A percentile compares a stretch with the other conserved stretches of the same genome.
Conservation (phyloP, 768 basidiomycete genomes). For the Suillus subaureus region DNA sequence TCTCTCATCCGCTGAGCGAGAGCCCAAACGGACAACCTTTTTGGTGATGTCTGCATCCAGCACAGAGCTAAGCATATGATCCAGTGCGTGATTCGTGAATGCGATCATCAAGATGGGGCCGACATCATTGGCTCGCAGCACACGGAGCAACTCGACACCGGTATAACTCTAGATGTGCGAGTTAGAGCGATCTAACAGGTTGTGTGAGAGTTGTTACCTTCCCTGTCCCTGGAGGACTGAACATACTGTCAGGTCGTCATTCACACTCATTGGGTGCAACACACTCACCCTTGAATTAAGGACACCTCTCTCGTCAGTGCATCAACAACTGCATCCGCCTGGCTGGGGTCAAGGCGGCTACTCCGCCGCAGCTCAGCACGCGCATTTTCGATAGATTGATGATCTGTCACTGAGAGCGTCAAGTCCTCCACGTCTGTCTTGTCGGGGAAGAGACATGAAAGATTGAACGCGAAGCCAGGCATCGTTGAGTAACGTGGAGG, state of each 20-base stretch:
- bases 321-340: constrained; percentile 69
- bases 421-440: constrained; percentile 42
- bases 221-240: constrained; percentile 77
- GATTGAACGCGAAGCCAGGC: constrained; percentile 58
- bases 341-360: constrained; percentile 69
- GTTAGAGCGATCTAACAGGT: neutral
- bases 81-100: constrained; percentile 80
- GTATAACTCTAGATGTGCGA: constrained; percentile 53
- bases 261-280: neutral
- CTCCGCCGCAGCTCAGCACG: constrained; percentile 44
- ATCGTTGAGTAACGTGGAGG: constrained; percentile 57
- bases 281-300: constrained; percentile 69
- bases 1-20: constrained; percentile 60
- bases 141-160: constrained; percentile 67
- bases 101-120: constrained; percentile 60
- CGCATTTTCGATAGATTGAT: constrained; percentile 47
- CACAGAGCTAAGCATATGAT: constrained; percentile 68
- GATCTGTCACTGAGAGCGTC: constrained; percentile 43
- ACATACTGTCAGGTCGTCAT: neutral
- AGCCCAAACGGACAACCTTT: constrained; percentile 68
- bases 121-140: constrained; percentile 56
- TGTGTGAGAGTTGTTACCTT: constrained; percentile 45
- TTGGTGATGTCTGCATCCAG: constrained; percentile 66
- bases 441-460: constrained; percentile 53
- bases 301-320: constrained; percentile 60